These are phyloP conservation scores for Drechmeria coniospora DNA, from an alignment of 2,329 filamentous ascomycete species.

Conservation along the genomic window DNA sequence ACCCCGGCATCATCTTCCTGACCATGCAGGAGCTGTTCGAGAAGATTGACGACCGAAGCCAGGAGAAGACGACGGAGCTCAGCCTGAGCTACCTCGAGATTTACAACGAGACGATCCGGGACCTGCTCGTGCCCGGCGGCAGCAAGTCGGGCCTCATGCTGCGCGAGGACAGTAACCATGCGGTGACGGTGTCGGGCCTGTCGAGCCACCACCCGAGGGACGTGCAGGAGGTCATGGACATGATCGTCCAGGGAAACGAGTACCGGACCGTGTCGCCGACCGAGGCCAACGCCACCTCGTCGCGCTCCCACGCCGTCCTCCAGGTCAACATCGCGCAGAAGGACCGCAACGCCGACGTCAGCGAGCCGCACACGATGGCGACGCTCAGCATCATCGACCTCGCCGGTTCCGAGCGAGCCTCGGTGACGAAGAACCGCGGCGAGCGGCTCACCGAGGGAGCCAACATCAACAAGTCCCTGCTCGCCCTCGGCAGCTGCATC, in stretches of 20 bases:
- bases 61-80: constrained; percentile 79
- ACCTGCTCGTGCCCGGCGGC: constrained; percentile 73
- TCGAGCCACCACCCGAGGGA: constrained; percentile 83
- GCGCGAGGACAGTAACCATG: constrained; percentile 84
- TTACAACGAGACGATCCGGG: constrained; percentile 97
- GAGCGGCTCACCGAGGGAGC: constrained; percentile 84
- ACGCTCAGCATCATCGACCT: constrained; percentile 97
- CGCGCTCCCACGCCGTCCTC: constrained; percentile 88
- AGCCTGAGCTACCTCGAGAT: constrained; percentile 94
- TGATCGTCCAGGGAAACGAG: constrained; percentile 91
- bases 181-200: constrained; percentile 78
- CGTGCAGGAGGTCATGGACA: constrained; percentile 97
- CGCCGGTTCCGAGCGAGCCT: constrained; percentile 88
- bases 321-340: constrained; percentile 95
- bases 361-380: constrained; percentile 94
- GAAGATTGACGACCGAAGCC: constrained; percentile 72
- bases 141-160: constrained; percentile 79
- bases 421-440: constrained; percentile 90
- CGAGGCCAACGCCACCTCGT: constrained; percentile 93
- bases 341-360: constrained; percentile 79
- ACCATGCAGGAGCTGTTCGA: constrained; percentile 99
- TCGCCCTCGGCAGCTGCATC: constrained; percentile 92
- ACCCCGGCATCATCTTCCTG: constrained; percentile 94
- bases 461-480: constrained; percentile 97
- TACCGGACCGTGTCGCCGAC: constrained; percentile 92